Conservation (phyloP, 176 grass and related monocot species). For the Oryza meridionalis region DNA sequence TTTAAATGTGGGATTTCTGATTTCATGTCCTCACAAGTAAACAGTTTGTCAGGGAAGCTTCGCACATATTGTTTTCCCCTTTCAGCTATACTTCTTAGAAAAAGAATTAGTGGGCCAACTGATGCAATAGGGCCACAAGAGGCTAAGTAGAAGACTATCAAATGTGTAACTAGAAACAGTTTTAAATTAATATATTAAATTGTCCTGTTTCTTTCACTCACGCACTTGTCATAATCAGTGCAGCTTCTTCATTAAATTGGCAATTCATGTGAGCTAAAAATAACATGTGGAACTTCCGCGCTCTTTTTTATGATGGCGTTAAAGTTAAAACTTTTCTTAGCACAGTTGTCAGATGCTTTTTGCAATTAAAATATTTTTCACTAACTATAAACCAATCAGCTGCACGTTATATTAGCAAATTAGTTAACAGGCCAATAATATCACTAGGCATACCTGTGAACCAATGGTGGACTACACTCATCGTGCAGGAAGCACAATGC, state of each 20-base stretch:
- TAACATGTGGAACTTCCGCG: not conserved
- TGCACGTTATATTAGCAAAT: constrained; percentile 29
- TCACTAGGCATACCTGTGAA: constrained; percentile 67
- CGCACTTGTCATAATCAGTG: not conserved
- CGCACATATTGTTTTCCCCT: constrained; percentile 12
- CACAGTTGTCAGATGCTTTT: constrained; percentile 25
- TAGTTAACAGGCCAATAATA: not conserved
- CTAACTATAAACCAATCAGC: constrained; percentile 14
- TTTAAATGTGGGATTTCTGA: not conserved
- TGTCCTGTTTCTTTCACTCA: constrained; percentile 21
- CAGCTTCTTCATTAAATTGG: constrained; percentile 15
- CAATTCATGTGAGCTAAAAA: not conserved
- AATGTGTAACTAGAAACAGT: constrained; percentile 21
- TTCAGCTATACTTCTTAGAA: not conserved
- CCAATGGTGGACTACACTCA: constrained; percentile 72
- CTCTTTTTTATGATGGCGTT: constrained; percentile 17
- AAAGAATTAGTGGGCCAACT: constrained; percentile 8
- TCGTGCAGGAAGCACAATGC: constrained; percentile 92
- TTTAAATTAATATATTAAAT: constrained; percentile 18
- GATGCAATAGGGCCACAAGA: constrained; percentile 20
- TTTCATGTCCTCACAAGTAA: not conserved
- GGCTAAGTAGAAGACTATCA: not conserved
- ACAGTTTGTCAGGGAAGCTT: not conserved
- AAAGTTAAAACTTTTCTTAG: constrained; percentile 31
- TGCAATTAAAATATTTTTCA: constrained; percentile 5